Conservation (phyloP, 208 protist genomes). For the Acanthamoeba castellanii region DNA sequence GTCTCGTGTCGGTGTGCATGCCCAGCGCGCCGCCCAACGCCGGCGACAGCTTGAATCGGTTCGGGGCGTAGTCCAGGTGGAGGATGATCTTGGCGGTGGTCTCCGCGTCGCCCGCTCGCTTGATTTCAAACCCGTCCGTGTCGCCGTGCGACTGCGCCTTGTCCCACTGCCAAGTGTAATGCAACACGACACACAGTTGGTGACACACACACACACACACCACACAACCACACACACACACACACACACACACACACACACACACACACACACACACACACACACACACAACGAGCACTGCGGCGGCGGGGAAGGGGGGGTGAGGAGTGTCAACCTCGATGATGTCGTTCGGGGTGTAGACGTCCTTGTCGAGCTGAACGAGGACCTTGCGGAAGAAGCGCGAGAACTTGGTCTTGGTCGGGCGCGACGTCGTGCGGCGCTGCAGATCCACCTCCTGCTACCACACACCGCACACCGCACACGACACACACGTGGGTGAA, state of each 20-base stretch:
- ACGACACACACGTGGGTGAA: neutral
- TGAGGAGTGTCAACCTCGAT: neutral
- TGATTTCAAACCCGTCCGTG: constrained; percentile 67
- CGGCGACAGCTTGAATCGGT: constrained; percentile 56
- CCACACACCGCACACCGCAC: neutral
- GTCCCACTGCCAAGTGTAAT: neutral
- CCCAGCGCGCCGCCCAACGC: neutral
- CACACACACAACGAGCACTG: neutral
- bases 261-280: neutral
- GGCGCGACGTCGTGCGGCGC: constrained; percentile 35
- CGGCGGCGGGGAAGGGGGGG: neutral
- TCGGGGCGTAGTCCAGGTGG: constrained; percentile 64
- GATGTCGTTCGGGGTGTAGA: neutral
- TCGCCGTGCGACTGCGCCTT: constrained; percentile 48
- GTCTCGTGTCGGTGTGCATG: constrained; percentile 59
- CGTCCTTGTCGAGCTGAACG: constrained; percentile 51
- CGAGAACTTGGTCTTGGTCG: constrained; percentile 52
- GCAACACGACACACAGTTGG: neutral
- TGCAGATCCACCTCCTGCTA: constrained; percentile 12
- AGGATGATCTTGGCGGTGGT: constrained; percentile 57
- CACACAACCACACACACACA: neutral
- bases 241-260: neutral
- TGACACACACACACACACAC: neutral
- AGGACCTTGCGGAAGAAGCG: constrained; percentile 65
- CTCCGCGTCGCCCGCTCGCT: constrained; percentile 7